Evolutionary conservation across 768 basidiomycete genomes (phyloP).

Genomic region (Russula sp.): DNA sequence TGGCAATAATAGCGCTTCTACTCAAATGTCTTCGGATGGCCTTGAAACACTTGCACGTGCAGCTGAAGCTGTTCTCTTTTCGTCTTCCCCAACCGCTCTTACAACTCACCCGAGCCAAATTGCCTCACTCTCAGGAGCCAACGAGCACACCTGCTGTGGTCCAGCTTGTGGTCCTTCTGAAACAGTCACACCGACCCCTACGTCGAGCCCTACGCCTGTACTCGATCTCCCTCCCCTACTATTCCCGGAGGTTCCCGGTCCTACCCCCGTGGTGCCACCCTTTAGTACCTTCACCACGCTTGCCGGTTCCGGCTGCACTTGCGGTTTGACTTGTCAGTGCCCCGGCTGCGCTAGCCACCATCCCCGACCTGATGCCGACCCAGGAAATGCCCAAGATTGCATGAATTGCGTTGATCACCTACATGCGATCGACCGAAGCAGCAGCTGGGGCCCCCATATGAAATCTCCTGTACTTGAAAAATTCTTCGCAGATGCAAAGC

Average conservation of each 20-base stretch:
- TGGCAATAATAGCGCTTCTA: slow-evolving; percentile 7
- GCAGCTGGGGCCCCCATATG: neutral
- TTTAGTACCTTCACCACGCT: slow-evolving; percentile 22
- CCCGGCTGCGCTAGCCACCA: slow-evolving; percentile 14
- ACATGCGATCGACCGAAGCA: slow-evolving; percentile 9
- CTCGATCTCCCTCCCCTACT: slow-evolving; percentile 20
- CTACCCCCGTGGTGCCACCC: slow-evolving; percentile 17
- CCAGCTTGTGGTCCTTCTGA: neutral
- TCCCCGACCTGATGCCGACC: neutral
- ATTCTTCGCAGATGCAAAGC: slow-evolving; percentile 18
- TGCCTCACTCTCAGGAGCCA: neutral
- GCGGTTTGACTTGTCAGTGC: slow-evolving; percentile 21
- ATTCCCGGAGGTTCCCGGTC: slow-evolving; percentile 10
- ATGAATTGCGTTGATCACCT: slow-evolving; percentile 18
- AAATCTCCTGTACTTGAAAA: slow-evolving; percentile 12
- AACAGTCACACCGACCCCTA: neutral
- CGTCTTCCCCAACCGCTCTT: neutral
- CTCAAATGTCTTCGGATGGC: neutral
- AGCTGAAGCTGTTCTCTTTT: slow-evolving; percentile 15
- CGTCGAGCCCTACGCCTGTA: neutral
- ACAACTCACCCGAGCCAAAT: neutral
- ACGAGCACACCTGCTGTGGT: neutral
- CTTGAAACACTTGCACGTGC: slow-evolving; percentile 21
- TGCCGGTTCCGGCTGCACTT: slow-evolving; percentile 22
- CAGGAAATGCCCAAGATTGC: slow-evolving; percentile 1